A percentile compares a stretch with the other conserved stretches of the same genome.
phyloP scores from a whole-genome alignment of 2,329 filamentous ascomycete species.

The Pseudogymnoascus sp. region DNA sequence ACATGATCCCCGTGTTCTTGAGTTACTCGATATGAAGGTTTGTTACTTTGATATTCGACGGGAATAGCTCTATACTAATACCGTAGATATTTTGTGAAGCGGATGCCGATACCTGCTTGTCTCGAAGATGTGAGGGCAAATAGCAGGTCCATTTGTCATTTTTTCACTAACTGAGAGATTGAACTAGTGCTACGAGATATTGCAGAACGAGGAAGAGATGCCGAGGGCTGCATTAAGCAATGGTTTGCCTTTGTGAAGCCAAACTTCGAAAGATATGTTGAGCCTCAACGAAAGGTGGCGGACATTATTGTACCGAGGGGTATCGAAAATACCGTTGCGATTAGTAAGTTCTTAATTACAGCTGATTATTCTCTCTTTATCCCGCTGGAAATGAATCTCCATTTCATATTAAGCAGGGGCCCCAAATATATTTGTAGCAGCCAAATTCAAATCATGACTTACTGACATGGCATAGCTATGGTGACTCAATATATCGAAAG shows the following conservation, averaged over 20 bases:
- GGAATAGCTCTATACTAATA: conserved; percentile 10
- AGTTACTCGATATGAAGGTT: conserved; percentile 84
- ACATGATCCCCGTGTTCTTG: conserved; percentile 76
- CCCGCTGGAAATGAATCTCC: not conserved
- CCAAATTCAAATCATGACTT: not conserved
- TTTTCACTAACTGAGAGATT: not conserved
- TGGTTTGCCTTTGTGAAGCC: conserved; percentile 97
- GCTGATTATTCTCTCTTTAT: not conserved
- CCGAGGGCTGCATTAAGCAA: conserved; percentile 94
- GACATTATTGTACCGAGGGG: conserved; percentile 92
- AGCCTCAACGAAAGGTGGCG: conserved; percentile 81
- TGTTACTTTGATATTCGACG: not conserved
- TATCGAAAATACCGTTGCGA: conserved; percentile 89
- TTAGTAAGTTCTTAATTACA: conserved; percentile 43
- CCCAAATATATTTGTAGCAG: not conserved
- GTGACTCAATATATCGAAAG: conserved; percentile 88
- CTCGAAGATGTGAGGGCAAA: conserved; percentile 61
- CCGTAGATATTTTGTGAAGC: conserved; percentile 85
- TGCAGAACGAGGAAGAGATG: conserved; percentile 76
- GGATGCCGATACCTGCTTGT: conserved; percentile 87
- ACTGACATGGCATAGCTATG: conserved; percentile 52
- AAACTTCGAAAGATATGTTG: conserved; percentile 89
- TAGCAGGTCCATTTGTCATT: not conserved
- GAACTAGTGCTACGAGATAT: conserved; percentile 66
- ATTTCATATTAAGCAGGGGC: not conserved